Evolutionary conservation across 768 basidiomycete genomes (phyloP).

Genomic region (Cyclocybe aegerita): DNA sequence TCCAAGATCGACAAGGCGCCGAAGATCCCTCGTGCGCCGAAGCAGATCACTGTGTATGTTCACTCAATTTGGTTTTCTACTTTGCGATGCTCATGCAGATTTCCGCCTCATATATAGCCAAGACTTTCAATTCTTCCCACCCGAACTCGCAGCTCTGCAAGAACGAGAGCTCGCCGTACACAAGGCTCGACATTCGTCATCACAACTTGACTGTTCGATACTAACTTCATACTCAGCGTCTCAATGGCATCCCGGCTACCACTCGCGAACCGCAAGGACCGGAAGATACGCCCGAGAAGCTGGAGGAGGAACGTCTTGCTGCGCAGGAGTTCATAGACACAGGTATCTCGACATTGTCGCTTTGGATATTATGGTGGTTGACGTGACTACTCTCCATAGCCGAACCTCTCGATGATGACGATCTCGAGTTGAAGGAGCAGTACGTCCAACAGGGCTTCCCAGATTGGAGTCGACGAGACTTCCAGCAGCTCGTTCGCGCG

Average conservation of each 20-base stretch:
- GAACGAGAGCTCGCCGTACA: constrained; percentile 83
- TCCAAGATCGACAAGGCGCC: constrained; percentile 80
- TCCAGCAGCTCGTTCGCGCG: constrained; percentile 85
- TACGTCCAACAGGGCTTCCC: constrained; percentile 79
- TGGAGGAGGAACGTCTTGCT: constrained; percentile 75
- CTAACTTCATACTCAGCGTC: constrained; percentile 35
- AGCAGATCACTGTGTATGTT: constrained; percentile 80
- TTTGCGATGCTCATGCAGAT: constrained; percentile 7
- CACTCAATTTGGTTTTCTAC: neutral
- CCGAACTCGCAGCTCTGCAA: constrained; percentile 75
- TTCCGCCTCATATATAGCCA: constrained; percentile 46
- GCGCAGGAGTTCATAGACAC: constrained; percentile 89
- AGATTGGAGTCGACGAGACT: constrained; percentile 91
- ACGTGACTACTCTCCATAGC: constrained; percentile 41
- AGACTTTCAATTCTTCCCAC: constrained; percentile 97
- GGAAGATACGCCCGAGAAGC: constrained; percentile 78
- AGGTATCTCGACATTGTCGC: constrained; percentile 41
- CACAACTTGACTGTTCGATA: neutral
- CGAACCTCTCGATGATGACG: constrained; percentile 88
- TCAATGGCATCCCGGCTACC: constrained; percentile 67
- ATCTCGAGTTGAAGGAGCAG: constrained; percentile 77
- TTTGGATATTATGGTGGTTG: neutral
- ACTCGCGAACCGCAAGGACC: constrained; percentile 64
- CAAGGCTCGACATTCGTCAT: constrained; percentile 46
- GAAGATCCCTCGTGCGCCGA: constrained; percentile 82